Conservation (phyloP, 768 basidiomycete species). For the Crepidotus variabilis region DNA sequence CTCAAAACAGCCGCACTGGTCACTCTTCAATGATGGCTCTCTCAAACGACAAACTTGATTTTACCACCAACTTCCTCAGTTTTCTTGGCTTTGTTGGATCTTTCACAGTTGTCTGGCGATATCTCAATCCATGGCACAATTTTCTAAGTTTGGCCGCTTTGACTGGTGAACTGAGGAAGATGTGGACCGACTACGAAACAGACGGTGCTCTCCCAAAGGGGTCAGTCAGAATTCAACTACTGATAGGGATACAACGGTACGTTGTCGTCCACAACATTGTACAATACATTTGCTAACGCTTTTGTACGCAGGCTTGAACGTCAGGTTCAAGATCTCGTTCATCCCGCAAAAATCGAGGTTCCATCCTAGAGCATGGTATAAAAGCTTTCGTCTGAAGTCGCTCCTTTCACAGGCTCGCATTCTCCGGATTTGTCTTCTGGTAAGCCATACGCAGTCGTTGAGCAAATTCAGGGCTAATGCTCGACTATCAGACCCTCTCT, state of each 20-base stretch:
- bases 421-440: neutral
- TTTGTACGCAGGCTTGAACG: neutral
- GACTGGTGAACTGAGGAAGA: neutral
- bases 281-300: neutral
- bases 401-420: neutral
- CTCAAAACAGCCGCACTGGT: neutral
- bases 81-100: slow-evolving; percentile 2
- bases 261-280: neutral
- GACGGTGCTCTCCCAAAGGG: neutral
- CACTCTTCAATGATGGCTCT: neutral
- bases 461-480: neutral
- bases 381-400: neutral
- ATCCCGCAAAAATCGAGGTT: neutral
- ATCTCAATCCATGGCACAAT: neutral
- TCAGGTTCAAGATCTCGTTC: neutral
- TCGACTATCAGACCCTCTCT: neutral
- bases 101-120: neutral
- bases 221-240: neutral
- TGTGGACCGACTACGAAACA: neutral
- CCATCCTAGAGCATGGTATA: neutral
- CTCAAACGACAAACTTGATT: neutral
- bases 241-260: neutral
- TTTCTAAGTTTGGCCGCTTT: slow-evolving; percentile 3
- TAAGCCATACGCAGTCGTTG: neutral
- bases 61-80: slow-evolving; percentile 1